Base-by-base conservation (phyloP, 495 filamentous ascomycete genomes). In the Eremomyces bilateralis region DNA sequence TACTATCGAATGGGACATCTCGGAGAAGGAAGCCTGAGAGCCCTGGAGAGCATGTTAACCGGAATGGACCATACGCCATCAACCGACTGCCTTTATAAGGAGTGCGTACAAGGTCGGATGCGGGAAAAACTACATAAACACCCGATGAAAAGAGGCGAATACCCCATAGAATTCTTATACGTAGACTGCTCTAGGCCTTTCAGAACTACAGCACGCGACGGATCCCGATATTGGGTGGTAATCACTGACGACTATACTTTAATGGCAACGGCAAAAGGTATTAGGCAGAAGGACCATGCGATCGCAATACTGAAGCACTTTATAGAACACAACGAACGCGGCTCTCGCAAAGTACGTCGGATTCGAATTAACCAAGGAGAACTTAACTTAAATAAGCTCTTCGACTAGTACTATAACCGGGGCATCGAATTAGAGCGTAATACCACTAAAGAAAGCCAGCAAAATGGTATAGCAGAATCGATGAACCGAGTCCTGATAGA, bases 381-480 rank as follows among this genome's bases (percentile, higher is more conserved):
- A 39, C 45, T 16, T 33, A 45, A 39, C 28, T 42, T 31, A 35
- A 39, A 45, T 38, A 45, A 30, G 45, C 45, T 33, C 45, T 48
- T 38, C 42, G 45, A 27, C 45, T 48, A 16, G 33, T 36, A 1
- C 20, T 42, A 31, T 45, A 40, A 37, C 39, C 39, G 35, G n/a
- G 43, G 27, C 34, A 48, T 48, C 25, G 28, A 40, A 24, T 38
- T 36, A 3, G 39, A 48, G 33, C 34, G 38, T 1, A 46, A 37
- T 34, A 40, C 30, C 19, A 32, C 41, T 1, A 41, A 46, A 20
- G 35, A 49, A 35, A 34, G 46, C 24, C 31, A 49, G 29, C 37
- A 49, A 33, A 49, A 49, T 37, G 43, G 43, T 15, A 38, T 43
- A 38, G 41, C 43, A 20, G 46, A 49, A 37, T 39, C 36, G 41